A percentile compares a stretch with the other conserved stretches of the same genome.
phyloP scores from a whole-genome alignment of 768 basidiomycete species.

The Lepiota brunneoincarnata region DNA sequence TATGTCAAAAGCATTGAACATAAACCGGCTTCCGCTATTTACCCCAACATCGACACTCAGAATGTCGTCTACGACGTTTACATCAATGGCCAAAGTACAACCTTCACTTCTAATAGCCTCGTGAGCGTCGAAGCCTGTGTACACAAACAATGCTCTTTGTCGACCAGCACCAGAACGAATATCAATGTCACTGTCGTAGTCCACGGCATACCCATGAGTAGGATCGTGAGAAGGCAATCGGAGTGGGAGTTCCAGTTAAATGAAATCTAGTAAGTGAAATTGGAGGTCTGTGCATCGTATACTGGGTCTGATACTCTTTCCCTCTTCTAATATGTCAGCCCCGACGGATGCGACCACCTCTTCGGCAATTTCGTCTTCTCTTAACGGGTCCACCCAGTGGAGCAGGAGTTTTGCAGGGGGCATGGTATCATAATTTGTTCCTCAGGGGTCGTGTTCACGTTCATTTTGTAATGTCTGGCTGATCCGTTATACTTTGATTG shows the following conservation, averaged over 20 bases:
- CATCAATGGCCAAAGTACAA: not conserved
- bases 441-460: not conserved
- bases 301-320: not conserved
- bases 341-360: not conserved
- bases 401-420: not conserved
- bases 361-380: not conserved
- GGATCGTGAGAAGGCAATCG: not conserved
- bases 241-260: constrained; percentile 8
- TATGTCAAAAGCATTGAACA: not conserved
- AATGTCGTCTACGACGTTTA: constrained; percentile 4
- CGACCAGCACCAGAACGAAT: not conserved
- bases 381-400: not conserved
- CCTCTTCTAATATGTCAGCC: not conserved
- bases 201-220: not conserved
- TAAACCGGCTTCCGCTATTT: not conserved
- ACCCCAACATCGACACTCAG: constrained; percentile 4
- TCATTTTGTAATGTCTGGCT: not conserved
- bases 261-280: constrained; percentile 1
- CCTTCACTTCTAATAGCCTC: not conserved
- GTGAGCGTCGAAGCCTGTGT: not conserved
- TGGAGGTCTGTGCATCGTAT: no score
- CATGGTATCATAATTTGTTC: not conserved
- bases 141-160: not conserved
- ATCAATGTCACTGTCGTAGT: constrained; percentile 11
- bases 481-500: no score